Evolutionary conservation across 768 basidiomycete genomes (phyloP), one percentile per base, ranked within the genome.

Genomic region (Pleurotus djamor): DNA sequence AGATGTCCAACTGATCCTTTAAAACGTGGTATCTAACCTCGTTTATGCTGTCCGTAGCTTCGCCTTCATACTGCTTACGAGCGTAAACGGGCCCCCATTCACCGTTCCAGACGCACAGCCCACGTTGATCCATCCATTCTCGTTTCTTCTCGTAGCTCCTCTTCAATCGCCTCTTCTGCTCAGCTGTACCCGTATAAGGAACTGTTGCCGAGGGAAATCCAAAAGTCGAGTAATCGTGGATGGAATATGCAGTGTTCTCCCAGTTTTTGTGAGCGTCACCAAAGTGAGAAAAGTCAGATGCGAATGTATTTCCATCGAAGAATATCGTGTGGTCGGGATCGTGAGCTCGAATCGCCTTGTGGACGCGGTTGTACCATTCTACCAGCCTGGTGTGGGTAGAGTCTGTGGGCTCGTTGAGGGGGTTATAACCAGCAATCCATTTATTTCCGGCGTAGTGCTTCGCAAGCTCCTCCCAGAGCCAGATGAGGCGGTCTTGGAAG

Each of bases 351-450:
- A 95, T 92, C 21, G 87, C 88, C 16, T 74, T 74, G 73, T 92
- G 81, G 28, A 91, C 77, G n/a, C 83, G 75, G 64, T 85, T 79
- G 73, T 93, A 93, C 74, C 87, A 91, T 6, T 63, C 70, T 61
- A 92, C 67, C 58, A 94, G 72, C 49, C 86, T 78, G 7, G 75
- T 80, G 69, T 91, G 89, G 48, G 83, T 75, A n/a, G 84, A 74
- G 67, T 93, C 92, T 2, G 91, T 85, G 38, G 89, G 80, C 72
- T 94, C 92, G 79, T 94, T 95, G 48, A 94, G 76, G 3, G 87
- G 89, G 72, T 94, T 94, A 74, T 91, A 94, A 14, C 92, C 90
- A 1, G 91, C 92, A 60, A 94, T 85, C 91, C 91, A 92, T 62
- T 83, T 79, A 71, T 94, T 91, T 58, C 76, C 80, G 61, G 79